Conservation (phyloP, 345 rosid species). For the Populus deltoides region DNA sequence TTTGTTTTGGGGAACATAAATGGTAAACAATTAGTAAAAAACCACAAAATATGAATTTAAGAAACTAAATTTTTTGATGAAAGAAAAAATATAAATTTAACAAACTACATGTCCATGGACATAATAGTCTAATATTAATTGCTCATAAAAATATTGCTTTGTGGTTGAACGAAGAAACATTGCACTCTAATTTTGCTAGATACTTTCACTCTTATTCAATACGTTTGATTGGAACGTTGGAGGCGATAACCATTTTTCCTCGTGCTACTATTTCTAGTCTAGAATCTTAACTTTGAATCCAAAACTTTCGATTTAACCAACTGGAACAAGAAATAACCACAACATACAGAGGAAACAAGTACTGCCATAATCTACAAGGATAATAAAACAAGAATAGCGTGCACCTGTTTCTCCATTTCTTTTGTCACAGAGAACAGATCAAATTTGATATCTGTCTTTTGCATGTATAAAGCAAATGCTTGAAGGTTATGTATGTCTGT, state of each 20-base stretch:
- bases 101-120: not conserved
- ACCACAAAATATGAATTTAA: not conserved
- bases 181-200: not conserved
- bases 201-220: not conserved
- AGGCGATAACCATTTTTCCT: not conserved
- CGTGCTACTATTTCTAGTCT: not conserved
- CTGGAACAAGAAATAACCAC: constrained; percentile 3
- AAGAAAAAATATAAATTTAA: not conserved
- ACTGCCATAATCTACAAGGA: not conserved
- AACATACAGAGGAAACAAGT: not conserved
- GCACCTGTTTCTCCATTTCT: constrained; percentile 97
- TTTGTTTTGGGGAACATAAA: not conserved
- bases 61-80: not conserved
- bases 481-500: constrained; percentile 88
- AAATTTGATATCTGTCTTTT: constrained; percentile 82
- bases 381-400: not conserved
- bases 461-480: constrained; percentile 88
- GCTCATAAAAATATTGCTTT: not conserved
- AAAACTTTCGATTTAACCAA: not conserved
- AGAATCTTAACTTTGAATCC: not conserved
- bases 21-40: not conserved
- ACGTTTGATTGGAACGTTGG: not conserved
- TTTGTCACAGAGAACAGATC: constrained; percentile 75
- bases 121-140: not conserved
- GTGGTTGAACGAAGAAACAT: not conserved